These are phyloP conservation scores for Nidularia pulvinata DNA, from an alignment of 768 basidiomycete genomes.

Conservation along the genomic window DNA sequence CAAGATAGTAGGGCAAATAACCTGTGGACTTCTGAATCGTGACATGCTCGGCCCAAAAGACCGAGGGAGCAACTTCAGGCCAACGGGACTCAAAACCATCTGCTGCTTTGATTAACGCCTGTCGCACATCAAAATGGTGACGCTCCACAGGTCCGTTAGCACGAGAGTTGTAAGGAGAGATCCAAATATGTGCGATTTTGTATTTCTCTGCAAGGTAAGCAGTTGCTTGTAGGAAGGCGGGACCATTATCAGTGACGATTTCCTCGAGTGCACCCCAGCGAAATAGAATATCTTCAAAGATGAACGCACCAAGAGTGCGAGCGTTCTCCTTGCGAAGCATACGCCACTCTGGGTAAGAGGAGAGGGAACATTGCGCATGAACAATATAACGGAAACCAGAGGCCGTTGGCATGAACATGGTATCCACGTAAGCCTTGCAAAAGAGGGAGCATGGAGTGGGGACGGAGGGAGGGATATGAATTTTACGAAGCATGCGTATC, in stretches of 20 bases:
- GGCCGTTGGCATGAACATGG: conserved; percentile 19
- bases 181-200: conserved; percentile 33
- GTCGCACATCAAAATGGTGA: conserved; percentile 22
- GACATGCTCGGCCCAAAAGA: conserved; percentile 29
- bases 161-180: conserved; percentile 38
- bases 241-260: conserved; percentile 32
- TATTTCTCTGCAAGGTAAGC: conserved; percentile 14
- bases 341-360: conserved; percentile 14
- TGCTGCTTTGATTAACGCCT: conserved; percentile 8
- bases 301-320: conserved; percentile 14
- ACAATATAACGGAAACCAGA: conserved; percentile 17
- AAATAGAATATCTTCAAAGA: conserved; percentile 27
- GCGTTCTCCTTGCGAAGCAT: conserved; percentile 15
- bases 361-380: conserved; percentile 18
- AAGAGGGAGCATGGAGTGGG: conserved; percentile 20
- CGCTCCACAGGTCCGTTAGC: conserved; percentile 36
- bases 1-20: conserved; percentile 30
- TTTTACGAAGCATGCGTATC: conserved; percentile 10
- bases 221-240: conserved; percentile 19
- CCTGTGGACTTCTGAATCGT: conserved; percentile 23
- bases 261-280: conserved; percentile 31
- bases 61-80: conserved; percentile 15
- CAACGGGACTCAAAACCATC: conserved; percentile 26
- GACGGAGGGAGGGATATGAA: conserved; percentile 22
- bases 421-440: conserved; percentile 19